Evolutionary conservation across 164 flowering plant genomes (phyloP), one percentile per base, ranked within the genome.

Genomic region (Buxus sempervirens): DNA sequence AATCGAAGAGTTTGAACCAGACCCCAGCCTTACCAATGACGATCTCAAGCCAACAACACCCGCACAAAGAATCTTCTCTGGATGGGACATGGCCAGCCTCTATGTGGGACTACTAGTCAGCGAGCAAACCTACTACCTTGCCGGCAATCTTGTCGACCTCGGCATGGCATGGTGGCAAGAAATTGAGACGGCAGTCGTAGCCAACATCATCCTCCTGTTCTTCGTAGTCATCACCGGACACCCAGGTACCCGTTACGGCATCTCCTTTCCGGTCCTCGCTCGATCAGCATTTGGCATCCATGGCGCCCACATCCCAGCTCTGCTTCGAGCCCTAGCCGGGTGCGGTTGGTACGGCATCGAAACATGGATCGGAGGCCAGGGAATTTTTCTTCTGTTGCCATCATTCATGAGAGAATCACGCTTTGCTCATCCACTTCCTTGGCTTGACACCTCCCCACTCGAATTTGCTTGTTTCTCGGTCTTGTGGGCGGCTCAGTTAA

Each of bases 161-260:
- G 98, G 98, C 49, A 94, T 94, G 98, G 80, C 97, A 0, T 94
- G 95, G 97, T 91, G 94, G 96, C 96, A 94, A 73, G 98, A 91
- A 22, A 83, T 94, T 12, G 83, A 84, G 65, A 89, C 91, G 0
- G 95, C 91, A 0, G 88, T 94, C 1, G 78, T 81, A 7, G 97
- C 97, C 78, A 91, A 94, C 75, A 16, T 84, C 18, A 78, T 94
- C 70, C 69, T 89, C 7, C 55, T 91, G 19, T 28, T 85, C 69
- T 90, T 89, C 0, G 57, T 94, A 32, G 54, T 87, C 80, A 85
- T 90, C 56, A 88, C 91, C 0, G 97, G 90, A 13, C 87, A 91
- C n/a, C 88, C 96, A 0, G 98, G 96, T 0, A 82, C 98, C 13
- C 79, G 75, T 0, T 88, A 94, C 64, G 97, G 97, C 18, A 84